Base-by-base conservation (phyloP, 768 basidiomycete species). In the Mycena kentingensis region DNA sequence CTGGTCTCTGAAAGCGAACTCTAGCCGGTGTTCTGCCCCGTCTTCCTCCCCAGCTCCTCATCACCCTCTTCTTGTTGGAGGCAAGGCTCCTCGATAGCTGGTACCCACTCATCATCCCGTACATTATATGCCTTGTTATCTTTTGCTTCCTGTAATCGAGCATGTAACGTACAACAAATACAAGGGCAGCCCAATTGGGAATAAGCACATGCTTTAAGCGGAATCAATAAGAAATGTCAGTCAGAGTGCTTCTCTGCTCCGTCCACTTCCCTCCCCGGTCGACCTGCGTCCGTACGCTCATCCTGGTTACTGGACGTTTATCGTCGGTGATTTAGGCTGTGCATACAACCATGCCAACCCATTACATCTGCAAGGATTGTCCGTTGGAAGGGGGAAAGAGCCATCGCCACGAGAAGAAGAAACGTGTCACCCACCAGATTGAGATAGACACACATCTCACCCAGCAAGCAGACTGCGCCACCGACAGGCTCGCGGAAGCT, bases 21-120 rank as follows among this genome's bases (percentile, higher is more conserved):
- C n/a, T 45, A 47, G 46, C 18, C 18, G 18, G 15, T 25, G 12
- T 19, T 47, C 31, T 47, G 6, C 46, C 46, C 16, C 46, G 18
- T 16, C 27, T 47, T 13, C 32, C 46, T 18, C 46, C 46, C 8
- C 46, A 47, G 19, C 15, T 47, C 12, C 31, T 47, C 10, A 24
- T 47, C 46, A 47, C 46, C 6, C 46, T 47, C 28, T 47, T 47
- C 32, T 25, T 47, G 12, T 19, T 47, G 4, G 31, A 47, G 31
- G 25, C 46, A 22, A 29, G 36, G 19, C 3, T 35, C 31, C 18
- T 24, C 16, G 34, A 19, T 25, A 31, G 26, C 46, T 47, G 46
- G 46, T 32, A 19, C 46, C 46, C 22, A 8, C 31, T 32, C 32
- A 32, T 47, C 22, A 19, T 47, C 8, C 18, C 31, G 28, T 34